A percentile compares a stretch with the other conserved stretches of the same genome.
phyloP scores from a whole-genome alignment of 768 basidiomycete species.

The Russula griseocarnosa region DNA sequence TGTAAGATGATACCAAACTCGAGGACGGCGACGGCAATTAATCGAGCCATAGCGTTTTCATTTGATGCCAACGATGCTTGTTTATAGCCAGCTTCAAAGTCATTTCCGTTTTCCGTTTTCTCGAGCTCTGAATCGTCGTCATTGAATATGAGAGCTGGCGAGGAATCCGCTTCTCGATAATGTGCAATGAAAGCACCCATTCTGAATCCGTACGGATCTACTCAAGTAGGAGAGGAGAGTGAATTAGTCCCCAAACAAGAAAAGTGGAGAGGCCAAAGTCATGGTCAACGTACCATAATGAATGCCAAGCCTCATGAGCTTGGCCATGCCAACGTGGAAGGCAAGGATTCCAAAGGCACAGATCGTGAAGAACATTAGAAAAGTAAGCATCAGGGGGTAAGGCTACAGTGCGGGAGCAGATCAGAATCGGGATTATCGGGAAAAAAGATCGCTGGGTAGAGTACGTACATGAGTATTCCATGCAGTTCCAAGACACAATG shows the following conservation, averaged over 20 bases:
- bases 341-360: conserved; percentile 87
- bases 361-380: conserved; percentile 75
- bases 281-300: conserved; percentile 47
- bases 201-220: conserved; percentile 67
- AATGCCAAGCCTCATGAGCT: conserved; percentile 62
- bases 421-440: not conserved
- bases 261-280: not conserved
- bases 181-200: conserved; percentile 60
- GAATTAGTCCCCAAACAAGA: not conserved
- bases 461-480: conserved; percentile 74
- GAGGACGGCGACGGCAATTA: conserved; percentile 84
- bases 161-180: conserved; percentile 51
- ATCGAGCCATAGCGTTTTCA: conserved; percentile 50
- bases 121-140: not conserved
- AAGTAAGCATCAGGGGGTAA: conserved; percentile 75
- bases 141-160: not conserved
- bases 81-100: conserved; percentile 20
- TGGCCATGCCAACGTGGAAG: conserved; percentile 78
- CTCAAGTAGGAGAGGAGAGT: not conserved
- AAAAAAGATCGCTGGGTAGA: not conserved
- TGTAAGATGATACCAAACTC: conserved; percentile 93
- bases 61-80: conserved; percentile 36
- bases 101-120: conserved; percentile 9
- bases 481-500: conserved; percentile 59
- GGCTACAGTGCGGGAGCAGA: conserved; percentile 44